Percentiles rank a stretch among this genome's conserved stretches.
Evolutionary conservation across 805 yeast species (phyloP).

Genomic region (Nakazawaea wyomingensis): DNA sequence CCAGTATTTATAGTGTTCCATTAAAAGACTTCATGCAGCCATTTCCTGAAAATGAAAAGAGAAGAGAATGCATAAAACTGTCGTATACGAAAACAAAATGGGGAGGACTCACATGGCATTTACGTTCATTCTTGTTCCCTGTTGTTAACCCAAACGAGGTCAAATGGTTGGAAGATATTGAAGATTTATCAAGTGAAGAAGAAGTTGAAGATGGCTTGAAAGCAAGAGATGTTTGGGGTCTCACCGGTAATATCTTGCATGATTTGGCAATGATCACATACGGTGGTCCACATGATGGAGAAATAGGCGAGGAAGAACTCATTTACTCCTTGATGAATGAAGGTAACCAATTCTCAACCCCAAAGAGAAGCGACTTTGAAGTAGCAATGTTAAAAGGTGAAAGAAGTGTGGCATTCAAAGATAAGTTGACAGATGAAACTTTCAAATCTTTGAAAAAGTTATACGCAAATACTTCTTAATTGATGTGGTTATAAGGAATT

Average conservation of each 20-base stretch:
- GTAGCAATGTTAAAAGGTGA: constrained; percentile 39
- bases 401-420: constrained; percentile 33
- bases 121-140: constrained; percentile 59
- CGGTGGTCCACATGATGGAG: constrained; percentile 27
- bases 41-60: constrained; percentile 20
- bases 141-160: constrained; percentile 50
- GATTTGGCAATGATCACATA: constrained; percentile 59
- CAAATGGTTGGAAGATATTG: constrained; percentile 57
- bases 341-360: constrained; percentile 49
- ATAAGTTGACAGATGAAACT: constrained; percentile 39
- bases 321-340: constrained; percentile 48
- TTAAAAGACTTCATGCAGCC: constrained; percentile 50
- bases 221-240: constrained; percentile 75
- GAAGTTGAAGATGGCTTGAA: constrained; percentile 36
- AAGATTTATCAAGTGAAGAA: constrained; percentile 54
- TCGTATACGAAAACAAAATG: constrained; percentile 41
- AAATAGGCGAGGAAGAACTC: constrained; percentile 61
- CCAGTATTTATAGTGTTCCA: constrained; percentile 68
- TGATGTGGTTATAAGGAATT: too few relatives aligned
- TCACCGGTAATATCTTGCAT: constrained; percentile 74
- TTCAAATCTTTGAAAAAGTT: constrained; percentile 35
- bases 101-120: constrained; percentile 70
- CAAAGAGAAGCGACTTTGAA: constrained; percentile 50
- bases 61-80: constrained; percentile 29
- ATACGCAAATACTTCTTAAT: constrained; percentile 26